Base-by-base conservation (phyloP, 1,284 basidiomycete genomes). In the Pseudozyma tsukubaensis region DNA sequence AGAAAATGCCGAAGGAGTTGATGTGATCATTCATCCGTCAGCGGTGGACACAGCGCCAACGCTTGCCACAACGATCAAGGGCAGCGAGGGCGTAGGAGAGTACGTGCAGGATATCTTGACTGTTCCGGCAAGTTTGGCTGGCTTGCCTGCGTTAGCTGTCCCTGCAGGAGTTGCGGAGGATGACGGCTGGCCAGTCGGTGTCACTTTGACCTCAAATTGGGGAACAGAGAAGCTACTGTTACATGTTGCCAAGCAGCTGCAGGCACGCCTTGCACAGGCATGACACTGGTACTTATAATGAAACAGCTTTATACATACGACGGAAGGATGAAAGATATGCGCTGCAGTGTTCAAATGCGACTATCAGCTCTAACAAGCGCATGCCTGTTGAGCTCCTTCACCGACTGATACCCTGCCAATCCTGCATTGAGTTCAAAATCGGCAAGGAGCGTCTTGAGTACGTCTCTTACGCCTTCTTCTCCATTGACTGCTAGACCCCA, bases 41-140 rank as follows among this genome's bases (percentile, higher is more conserved):
- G 62, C 74, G 0, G 77, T 83, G 12, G 63, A 72, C 21, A 75
- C 73, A 4, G 83, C 83, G 13, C 83, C 83, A 1, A 61, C 59
- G 5, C 59, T 83, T 1, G 65, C 53, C 7, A 29, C 54, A 11
- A 47, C 56, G 16, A 35, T 58, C 12, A 35, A 40, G 11, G 39
- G 52, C 5, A 50, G 16, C 52, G 40, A 7, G 43, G 54, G 7
- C 18, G 42, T 50, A 11, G 60, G 42, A n/a, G 68, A 75, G 53
- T 99, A 98, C 82, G 89, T 93, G 12, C 95, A 98, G 82, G 96
- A 99, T 76, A 89, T 97, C 4, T 86, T 99, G 73, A 97, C 94
- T 0, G 93, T 96, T 0, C 93, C 94, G 0, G 94, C 94, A 1
- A 94, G 92, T 1, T 86, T 99, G 37, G 94, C 93, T 0, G 94